Evolutionary conservation across 306 rosid genomes (phyloP).

Genomic region (Benincasa hispida): DNA sequence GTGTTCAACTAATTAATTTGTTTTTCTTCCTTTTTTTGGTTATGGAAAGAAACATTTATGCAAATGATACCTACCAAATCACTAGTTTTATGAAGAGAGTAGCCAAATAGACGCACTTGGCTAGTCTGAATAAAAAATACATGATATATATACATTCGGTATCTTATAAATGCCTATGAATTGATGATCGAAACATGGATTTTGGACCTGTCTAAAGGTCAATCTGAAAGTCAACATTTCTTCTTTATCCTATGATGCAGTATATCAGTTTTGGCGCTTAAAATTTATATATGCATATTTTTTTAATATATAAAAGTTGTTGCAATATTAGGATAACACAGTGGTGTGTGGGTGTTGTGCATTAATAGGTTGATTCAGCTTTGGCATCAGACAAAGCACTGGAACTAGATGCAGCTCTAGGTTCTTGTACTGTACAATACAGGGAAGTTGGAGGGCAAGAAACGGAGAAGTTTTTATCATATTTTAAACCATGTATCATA

Average conservation of each 20-base stretch:
- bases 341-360: not conserved
- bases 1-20: not conserved
- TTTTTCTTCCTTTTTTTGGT: not conserved
- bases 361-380: slow-evolving; percentile 58
- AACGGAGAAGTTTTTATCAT: slow-evolving; percentile 68
- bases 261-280: not conserved
- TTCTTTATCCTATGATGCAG: not conserved
- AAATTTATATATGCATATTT: not conserved
- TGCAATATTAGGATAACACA: not conserved
- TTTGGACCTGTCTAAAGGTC: not conserved
- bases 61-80: not conserved
- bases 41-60: not conserved
- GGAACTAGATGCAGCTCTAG: slow-evolving; percentile 81
- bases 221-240: not conserved
- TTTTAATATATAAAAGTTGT: not conserved
- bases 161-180: not conserved
- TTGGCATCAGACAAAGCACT: slow-evolving; percentile 90
- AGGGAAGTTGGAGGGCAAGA: slow-evolving; percentile 86
- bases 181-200: not conserved
- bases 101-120: not conserved
- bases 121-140: not conserved
- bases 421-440: slow-evolving; percentile 91
- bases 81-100: not conserved
- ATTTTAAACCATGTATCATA: slow-evolving; percentile 83
- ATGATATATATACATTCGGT: not conserved